Evolutionary conservation across 108 stramenopile genomes (phyloP).

Genomic region (Skeletonema costatum): DNA sequence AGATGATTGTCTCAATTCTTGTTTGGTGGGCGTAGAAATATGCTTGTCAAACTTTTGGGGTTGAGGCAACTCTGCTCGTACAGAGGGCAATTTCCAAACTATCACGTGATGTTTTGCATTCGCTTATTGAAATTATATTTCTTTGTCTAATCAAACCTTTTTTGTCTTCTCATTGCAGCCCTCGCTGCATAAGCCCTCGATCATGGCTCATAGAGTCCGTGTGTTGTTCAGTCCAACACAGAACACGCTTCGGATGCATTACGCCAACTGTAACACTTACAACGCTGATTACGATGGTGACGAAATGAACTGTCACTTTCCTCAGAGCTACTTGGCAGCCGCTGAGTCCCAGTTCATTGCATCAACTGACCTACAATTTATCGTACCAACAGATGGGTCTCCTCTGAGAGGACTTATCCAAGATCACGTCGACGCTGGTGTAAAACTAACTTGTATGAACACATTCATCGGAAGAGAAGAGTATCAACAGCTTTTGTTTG

Average conservation of each 20-base stretch:
- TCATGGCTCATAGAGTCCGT: slow-evolving; percentile 99
- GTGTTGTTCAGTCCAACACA: slow-evolving; percentile 93
- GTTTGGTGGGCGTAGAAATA: slow-evolving; percentile 64
- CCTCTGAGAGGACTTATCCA: slow-evolving; percentile 99
- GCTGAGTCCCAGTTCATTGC: slow-evolving; percentile 96
- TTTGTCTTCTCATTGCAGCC: slow-evolving; percentile 65
- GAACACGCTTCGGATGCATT: slow-evolving; percentile 99
- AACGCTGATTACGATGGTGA: slow-evolving; percentile 99
- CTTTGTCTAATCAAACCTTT: not conserved
- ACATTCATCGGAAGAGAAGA: slow-evolving; percentile 92
- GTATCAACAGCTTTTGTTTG: slow-evolving; percentile 95
- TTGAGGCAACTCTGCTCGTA: slow-evolving; percentile 42
- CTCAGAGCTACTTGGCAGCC: slow-evolving; percentile 94
- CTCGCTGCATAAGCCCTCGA: slow-evolving; percentile 98
- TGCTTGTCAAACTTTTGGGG: slow-evolving; percentile 40
- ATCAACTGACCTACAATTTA: slow-evolving; percentile 93
- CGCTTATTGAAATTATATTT: not conserved
- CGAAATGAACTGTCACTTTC: slow-evolving; percentile 99
- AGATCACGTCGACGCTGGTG: slow-evolving; percentile 98
- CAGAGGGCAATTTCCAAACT: slow-evolving; percentile 50
- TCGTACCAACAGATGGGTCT: slow-evolving; percentile 96
- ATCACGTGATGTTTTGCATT: slow-evolving; percentile 1
- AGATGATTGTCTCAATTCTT: slow-evolving; percentile 23
- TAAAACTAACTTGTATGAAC: slow-evolving; percentile 94
- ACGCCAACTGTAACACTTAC: slow-evolving; percentile 99